Evolutionary conservation across 805 yeast species (phyloP).

Genomic region (Candida tibetensis): DNA sequence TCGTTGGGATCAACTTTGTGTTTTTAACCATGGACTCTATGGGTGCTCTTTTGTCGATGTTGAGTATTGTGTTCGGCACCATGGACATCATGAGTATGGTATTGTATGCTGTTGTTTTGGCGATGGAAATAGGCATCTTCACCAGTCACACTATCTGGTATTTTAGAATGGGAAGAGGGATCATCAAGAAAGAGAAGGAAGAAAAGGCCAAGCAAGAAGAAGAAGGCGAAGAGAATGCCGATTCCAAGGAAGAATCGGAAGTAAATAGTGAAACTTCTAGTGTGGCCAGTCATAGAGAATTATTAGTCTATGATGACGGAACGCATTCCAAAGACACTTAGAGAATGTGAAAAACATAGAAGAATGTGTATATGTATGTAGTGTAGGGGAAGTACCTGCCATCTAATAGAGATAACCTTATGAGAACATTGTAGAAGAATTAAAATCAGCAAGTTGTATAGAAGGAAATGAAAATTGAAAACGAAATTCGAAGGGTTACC

Average conservation of each 20-base stretch:
- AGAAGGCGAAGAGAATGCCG: not conserved
- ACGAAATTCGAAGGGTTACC: too few species aligned
- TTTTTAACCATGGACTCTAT: slow-evolving; percentile 71
- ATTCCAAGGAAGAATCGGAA: not conserved
- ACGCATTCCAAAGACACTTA: too few species aligned
- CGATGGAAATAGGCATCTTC: slow-evolving; percentile 75
- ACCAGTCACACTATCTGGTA: slow-evolving; percentile 70
- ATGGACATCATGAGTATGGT: slow-evolving; percentile 79
- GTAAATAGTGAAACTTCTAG: not conserved
- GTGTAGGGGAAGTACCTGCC: too few species aligned
- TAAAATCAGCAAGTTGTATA: too few species aligned
- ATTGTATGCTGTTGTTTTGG: slow-evolving; percentile 70
- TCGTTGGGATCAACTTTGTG: slow-evolving; percentile 83
- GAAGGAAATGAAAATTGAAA: too few species aligned
- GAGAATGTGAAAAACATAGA: too few species aligned
- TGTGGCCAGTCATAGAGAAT: not conserved
- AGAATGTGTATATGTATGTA: too few species aligned
- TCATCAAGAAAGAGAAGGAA: slow-evolving; percentile 24
- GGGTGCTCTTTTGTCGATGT: slow-evolving; percentile 78
- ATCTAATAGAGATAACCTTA: too few species aligned
- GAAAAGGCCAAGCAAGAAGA: slow-evolving; percentile 4
- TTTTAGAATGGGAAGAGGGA: slow-evolving; percentile 29
- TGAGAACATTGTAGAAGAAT: too few species aligned
- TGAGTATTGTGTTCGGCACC: slow-evolving; percentile 51
- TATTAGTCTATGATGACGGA: not conserved